Conservation (phyloP, 2,329 filamentous ascomycete species). For the Ceratocystis cubensis region DNA sequence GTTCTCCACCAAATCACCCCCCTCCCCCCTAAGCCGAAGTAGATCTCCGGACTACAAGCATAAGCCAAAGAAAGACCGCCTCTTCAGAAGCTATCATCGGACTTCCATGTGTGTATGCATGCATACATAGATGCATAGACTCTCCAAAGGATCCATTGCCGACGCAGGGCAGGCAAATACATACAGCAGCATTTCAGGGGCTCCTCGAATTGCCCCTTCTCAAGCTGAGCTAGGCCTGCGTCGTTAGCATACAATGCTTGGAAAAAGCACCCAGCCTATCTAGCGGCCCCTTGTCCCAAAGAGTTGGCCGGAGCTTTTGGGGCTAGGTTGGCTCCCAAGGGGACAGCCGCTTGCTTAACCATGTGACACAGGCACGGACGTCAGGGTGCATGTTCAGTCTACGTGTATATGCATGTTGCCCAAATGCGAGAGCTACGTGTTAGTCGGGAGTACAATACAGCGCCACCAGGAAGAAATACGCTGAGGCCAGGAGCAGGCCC, state of each 20-base stretch:
- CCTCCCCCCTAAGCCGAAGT: neutral
- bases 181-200: neutral
- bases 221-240: too few relatives aligned
- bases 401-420: neutral
- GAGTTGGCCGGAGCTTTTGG: neutral
- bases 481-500: neutral
- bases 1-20: neutral
- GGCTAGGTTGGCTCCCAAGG: neutral
- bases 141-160: neutral
- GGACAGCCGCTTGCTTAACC: neutral
- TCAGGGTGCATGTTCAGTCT: neutral
- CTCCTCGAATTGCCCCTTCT: neutral
- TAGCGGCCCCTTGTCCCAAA: neutral
- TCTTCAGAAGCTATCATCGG: neutral
- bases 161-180: neutral
- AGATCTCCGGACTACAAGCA: too few relatives aligned
- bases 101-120: neutral
- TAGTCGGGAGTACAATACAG: neutral
- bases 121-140: neutral
- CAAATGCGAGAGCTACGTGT: neutral
- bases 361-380: slow-evolving; percentile 6
- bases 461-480: neutral
- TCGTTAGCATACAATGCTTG: too few relatives aligned
- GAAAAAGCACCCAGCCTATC: too few relatives aligned
- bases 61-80: neutral